Base-by-base conservation (phyloP, 371 early-diverging fungal genomes). In the Actinomortierella wolfii region DNA sequence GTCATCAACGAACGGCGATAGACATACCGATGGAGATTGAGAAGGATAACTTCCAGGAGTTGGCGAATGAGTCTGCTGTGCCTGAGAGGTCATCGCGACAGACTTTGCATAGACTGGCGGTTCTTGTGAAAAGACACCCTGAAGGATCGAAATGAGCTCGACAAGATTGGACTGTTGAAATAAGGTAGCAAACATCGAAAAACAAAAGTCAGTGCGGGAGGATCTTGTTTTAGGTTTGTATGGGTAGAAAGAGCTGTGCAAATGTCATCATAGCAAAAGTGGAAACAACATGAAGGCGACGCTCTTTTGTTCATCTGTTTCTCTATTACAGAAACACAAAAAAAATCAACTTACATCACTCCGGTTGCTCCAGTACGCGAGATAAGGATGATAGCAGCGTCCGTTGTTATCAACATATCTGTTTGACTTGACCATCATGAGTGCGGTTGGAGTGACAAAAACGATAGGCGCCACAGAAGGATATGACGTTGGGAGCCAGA, bases 401-500 rank as follows among this genome's bases (percentile, higher is more conserved):
- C 97, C 96, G 45, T 85, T 86, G 54, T 84, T 79, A 69, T 96
- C 95, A 40, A 97, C 95, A 78, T 92, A 84, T 69, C 86, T 86
- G 20, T 91, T 84, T 54, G 89, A 83, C 69, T 87, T 86, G 34
- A 97, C 87, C 13, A 91, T 69, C 97, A 97, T 97, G 53, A 79
- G 82, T 6, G 88, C 80, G 11, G 97, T 96, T 23, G 97, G 97
- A 18, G 86, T 89, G 18, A 97, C 96, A 64, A 89, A 93, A 2
- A 86, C 85, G 57, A 91, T 83, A 21, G 97, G 97, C 21, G 95
- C 85, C 52, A 80, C 76, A 28, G 78, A 77, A 3, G 97, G 97
- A 66, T 94, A 97, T 42, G 82, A 83, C 28, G 81, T 85, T 29
- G 97, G 97, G 26, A 96, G 76, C 94, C 93, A 94, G 46, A 94